Percentiles rank a stretch among this genome's conserved stretches.
Evolutionary conservation across 495 filamentous ascomycete species (phyloP).

Genomic region (Parathielavia appendiculata): DNA sequence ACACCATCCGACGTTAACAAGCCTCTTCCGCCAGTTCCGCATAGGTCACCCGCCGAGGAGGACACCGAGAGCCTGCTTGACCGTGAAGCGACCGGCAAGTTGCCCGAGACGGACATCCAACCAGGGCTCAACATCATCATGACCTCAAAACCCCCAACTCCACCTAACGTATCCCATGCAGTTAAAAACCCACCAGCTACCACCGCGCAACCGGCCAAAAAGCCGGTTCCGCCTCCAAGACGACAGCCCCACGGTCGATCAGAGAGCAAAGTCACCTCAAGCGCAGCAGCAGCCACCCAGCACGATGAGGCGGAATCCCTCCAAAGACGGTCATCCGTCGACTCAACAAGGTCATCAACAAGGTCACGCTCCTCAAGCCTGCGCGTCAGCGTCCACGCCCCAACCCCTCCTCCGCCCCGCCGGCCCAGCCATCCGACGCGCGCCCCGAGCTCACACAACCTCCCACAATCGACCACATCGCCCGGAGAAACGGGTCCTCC

Average conservation of each 20-base stretch:
- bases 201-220: conserved; percentile 26
- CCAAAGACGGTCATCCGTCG: conserved; percentile 39
- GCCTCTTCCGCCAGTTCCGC: conserved; percentile 41
- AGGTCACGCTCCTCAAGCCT: conserved; percentile 40
- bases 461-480: conserved; percentile 13
- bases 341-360: conserved; percentile 40
- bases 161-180: conserved; percentile 33
- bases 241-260: conserved; percentile 40
- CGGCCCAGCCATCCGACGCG: conserved; percentile 34
- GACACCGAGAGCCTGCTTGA: conserved; percentile 40
- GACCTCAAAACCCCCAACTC: conserved; percentile 29
- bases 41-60: conserved; percentile 39
- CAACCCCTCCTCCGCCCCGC: conserved; percentile 44
- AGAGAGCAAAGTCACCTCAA: conserved; percentile 32
- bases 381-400: conserved; percentile 32
- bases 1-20: conserved; percentile 47
- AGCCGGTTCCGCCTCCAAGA: conserved; percentile 47
- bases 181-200: conserved; percentile 11
- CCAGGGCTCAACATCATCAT: conserved; percentile 26
- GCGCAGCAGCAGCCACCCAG: conserved; percentile 19
- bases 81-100: conserved; percentile 42
- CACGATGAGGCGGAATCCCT: conserved; percentile 31
- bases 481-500: neutral
- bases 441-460: conserved; percentile 21
- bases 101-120: conserved; percentile 35